Base-by-base conservation (phyloP, 2,329 filamentous ascomycete species). In the Aspergillus persii region DNA sequence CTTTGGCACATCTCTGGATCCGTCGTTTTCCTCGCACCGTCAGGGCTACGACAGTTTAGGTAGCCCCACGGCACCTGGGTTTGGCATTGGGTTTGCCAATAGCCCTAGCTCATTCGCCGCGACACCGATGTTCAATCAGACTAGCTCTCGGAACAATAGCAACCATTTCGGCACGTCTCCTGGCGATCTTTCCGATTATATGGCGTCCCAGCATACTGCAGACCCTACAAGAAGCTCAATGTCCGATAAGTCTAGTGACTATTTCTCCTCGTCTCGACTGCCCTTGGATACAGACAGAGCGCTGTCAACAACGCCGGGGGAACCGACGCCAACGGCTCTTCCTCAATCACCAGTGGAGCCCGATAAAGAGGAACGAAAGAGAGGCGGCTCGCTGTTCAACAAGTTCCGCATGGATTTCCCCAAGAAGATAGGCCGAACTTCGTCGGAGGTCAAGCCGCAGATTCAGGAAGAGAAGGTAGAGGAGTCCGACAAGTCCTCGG, bases 351-450 rank as follows among this genome's bases (percentile, higher is more conserved):
- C 84, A 1, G 79, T 76, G n/a, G 86, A 83, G 51, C 77, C 81
- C 56, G 79, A 86, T 59, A 82, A 89, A 74, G 79, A 86, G 69
- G 84, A 86, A 65, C 88, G 90, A 63, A 84, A 84, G 61, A 77
- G 76, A 53, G 73, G 70, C 2, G 67, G 81, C 57, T 88, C 84
- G 2, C 80, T 91, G 5, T 96, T 96, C 72, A 95, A 93, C 78
- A 91, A 91, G 68, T 93, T 96, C 74, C 87, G 89, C 51, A 89
- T 91, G 85, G 84, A 82, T 61, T 84, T 76, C 66, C 89, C 88
- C 69, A 97, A 96, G 80, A 96, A 96, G 76, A 81, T 94, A 12
- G 87, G 87, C 11, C 85, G 91, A 15, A 84, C 85, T 0, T 85
- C 84, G 29, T 84, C 84, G 5, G 84, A 89, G 63, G 77, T 90